Conservation (phyloP, 306 rosid genomes). For the Erythrophleum fordii region DNA sequence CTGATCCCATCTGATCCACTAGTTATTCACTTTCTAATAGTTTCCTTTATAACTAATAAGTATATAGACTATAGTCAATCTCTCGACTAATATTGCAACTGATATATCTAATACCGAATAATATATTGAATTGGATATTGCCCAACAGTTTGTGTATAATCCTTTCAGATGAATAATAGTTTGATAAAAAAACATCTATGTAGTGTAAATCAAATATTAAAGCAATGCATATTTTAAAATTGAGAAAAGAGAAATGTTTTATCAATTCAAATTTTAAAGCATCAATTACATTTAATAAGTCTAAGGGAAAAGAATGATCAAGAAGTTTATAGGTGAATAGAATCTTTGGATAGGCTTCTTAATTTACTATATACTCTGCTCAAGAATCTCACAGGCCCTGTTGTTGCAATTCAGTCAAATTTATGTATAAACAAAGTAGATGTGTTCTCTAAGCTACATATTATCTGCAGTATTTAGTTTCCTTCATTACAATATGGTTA, state of each 20-base stretch:
- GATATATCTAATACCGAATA: background rate
- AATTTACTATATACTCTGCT: background rate
- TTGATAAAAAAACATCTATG: background rate
- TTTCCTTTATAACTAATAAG: background rate
- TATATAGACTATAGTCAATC: background rate
- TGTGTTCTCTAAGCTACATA: conserved; percentile 10
- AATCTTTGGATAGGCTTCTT: conserved; percentile 2
- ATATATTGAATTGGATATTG: conserved; percentile 15
- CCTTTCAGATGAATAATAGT: conserved; percentile 9
- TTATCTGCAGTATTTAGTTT: conserved; percentile 3
- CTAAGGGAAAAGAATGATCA: conserved; percentile 12
- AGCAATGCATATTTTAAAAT: background rate
- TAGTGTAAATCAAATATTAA: background rate
- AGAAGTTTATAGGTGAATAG: conserved; percentile 19
- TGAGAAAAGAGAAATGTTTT: background rate
- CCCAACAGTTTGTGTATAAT: background rate
- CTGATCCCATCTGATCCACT: conserved; percentile 10
- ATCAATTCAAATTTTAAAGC: background rate
- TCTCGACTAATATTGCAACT: conserved; percentile 5
- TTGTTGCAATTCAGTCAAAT: background rate
- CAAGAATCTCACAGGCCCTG: background rate
- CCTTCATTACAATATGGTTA: background rate
- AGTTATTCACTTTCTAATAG: conserved; percentile 1
- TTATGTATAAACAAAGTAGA: conserved; percentile 6
- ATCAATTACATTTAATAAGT: background rate